Evolutionary conservation across 2,329 filamentous ascomycete genomes (phyloP).

Genomic region (Claviceps sp.): DNA sequence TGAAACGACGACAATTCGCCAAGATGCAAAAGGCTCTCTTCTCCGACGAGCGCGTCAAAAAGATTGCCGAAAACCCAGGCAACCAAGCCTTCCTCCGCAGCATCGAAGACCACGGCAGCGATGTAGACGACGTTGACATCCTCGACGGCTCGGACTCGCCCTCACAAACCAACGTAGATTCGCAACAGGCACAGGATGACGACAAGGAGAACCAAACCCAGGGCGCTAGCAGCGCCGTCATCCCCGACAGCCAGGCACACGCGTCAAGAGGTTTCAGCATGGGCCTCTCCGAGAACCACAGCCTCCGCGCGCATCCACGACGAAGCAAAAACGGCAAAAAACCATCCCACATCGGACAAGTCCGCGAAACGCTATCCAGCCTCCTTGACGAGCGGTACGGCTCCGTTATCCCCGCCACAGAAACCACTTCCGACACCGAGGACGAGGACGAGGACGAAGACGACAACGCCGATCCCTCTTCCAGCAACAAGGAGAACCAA

Average conservation of each 20-base stretch:
- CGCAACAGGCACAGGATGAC: constrained; percentile 15
- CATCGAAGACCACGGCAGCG: constrained; percentile 68
- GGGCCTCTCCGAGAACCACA: constrained; percentile 31
- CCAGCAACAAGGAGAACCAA: constrained; percentile 38
- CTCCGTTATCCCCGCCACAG: constrained; percentile 35
- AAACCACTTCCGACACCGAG: constrained; percentile 25
- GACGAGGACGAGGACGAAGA: constrained; percentile 7
- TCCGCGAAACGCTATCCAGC: constrained; percentile 71
- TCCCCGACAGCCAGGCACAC: constrained; percentile 40
- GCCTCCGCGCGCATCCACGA: constrained; percentile 38
- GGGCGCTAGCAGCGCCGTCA: constrained; percentile 20
- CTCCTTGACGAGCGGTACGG: constrained; percentile 49
- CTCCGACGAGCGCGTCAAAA: constrained; percentile 77
- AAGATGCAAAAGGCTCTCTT: constrained; percentile 85
- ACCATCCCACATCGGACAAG: constrained; percentile 63
- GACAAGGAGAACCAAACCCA: constrained; percentile 9
- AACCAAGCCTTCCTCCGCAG: constrained; percentile 82
- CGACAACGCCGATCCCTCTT: background rate
- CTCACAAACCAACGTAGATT: constrained; percentile 20
- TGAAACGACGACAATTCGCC: constrained; percentile 78
- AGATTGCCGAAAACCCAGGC: constrained; percentile 79
- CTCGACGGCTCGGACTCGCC: constrained; percentile 33
- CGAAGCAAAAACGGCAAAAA: constrained; percentile 50
- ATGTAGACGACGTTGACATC: constrained; percentile 61
- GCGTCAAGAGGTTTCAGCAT: constrained; percentile 21